These are phyloP conservation scores for Setaria viridis DNA, from an alignment of 202 grass and related monocot species.

Conservation along the genomic window DNA sequence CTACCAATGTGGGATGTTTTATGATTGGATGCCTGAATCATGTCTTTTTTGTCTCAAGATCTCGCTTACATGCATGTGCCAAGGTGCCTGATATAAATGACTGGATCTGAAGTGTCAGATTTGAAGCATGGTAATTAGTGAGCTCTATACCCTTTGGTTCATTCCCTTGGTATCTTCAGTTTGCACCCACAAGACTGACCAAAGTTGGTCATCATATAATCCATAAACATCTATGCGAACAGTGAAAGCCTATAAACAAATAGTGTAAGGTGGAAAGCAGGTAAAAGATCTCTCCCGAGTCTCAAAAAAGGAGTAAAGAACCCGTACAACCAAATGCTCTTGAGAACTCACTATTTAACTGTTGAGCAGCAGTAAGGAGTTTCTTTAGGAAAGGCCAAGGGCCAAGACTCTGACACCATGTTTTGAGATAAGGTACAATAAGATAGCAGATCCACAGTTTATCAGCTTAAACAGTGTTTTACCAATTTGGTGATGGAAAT, in stretches of 20 bases:
- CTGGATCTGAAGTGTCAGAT: conserved; percentile 8
- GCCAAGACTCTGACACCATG: conserved; percentile 32
- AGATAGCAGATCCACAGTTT: background rate
- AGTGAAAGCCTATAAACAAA: conserved; percentile 22
- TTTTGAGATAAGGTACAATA: conserved; percentile 33
- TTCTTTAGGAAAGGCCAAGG: conserved; percentile 25
- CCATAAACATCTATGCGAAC: conserved; percentile 2
- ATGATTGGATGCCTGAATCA: background rate
- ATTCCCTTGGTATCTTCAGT: background rate
- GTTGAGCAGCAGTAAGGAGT: conserved; percentile 24
- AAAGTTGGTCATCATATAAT: background rate
- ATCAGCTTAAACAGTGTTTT: conserved; percentile 11
- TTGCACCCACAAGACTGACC: conserved; percentile 9
- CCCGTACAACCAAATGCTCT: conserved; percentile 21
- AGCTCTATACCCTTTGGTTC: conserved; percentile 4
- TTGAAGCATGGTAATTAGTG: conserved; percentile 1
- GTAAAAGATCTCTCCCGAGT: conserved; percentile 14
- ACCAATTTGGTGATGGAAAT: background rate
- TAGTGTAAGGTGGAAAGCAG: conserved; percentile 24
- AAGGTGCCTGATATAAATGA: background rate
- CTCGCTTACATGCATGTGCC: background rate
- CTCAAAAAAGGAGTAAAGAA: conserved; percentile 12
- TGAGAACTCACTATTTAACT: conserved; percentile 9
- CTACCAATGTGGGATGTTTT: background rate
- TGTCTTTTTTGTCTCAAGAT: background rate